Conservation (phyloP, 208 protist species). For the Crithidia bombi region DNA sequence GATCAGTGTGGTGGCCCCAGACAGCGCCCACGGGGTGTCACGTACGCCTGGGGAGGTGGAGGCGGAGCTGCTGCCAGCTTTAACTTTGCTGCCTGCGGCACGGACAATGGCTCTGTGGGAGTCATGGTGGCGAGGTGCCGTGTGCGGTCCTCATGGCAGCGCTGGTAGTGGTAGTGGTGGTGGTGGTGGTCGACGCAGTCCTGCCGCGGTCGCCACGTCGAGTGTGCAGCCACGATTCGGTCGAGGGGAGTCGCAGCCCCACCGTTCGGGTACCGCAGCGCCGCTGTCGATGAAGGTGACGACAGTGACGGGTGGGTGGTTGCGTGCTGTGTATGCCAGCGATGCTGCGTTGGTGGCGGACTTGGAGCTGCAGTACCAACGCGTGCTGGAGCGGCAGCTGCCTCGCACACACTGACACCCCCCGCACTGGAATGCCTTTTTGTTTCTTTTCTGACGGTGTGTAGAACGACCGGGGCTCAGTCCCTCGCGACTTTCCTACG, state of each 20-base stretch:
- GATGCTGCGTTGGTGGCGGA: slow-evolving; percentile 12
- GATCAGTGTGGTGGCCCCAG: slow-evolving; percentile 23
- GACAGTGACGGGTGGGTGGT: slow-evolving; percentile 21
- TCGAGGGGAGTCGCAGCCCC: neutral
- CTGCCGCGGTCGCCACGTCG: neutral
- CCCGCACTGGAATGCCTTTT: neutral
- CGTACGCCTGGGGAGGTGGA: slow-evolving; percentile 19
- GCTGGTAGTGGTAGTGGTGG: neutral
- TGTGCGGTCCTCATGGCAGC: neutral
- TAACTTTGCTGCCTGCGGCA: slow-evolving; percentile 21
- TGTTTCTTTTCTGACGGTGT: slow-evolving; percentile 1
- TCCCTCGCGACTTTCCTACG: too few relatives aligned
- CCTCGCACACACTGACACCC: neutral
- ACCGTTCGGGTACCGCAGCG: neutral
- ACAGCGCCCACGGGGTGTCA: neutral
- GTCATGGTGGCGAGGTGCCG: slow-evolving; percentile 25
- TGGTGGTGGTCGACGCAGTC: neutral
- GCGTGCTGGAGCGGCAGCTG: slow-evolving; percentile 15
- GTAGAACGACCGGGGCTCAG: neutral
- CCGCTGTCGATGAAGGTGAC: slow-evolving; percentile 17
- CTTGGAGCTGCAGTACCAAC: slow-evolving; percentile 25
- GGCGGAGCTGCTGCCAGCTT: slow-evolving; percentile 26
- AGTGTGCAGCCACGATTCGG: neutral
- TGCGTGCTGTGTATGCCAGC: slow-evolving; percentile 14
- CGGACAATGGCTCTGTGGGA: slow-evolving; percentile 22